phyloP scores from a whole-genome alignment of 208 protist species.

The Leishmania amazonensis region DNA sequence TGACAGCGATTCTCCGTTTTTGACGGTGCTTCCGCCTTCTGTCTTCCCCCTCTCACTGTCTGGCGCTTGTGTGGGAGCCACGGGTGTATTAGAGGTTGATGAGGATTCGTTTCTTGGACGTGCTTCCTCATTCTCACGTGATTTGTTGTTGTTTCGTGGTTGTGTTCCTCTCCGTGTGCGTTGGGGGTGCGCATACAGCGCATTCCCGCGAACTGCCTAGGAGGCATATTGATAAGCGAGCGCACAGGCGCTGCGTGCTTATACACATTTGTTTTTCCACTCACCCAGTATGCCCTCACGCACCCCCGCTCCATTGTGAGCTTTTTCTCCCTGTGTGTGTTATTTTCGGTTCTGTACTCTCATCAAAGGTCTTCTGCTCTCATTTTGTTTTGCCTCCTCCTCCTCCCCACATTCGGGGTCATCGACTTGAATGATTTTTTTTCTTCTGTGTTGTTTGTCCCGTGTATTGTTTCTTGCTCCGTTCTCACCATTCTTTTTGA shows the following conservation, averaged over 20 bases:
- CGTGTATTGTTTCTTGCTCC: not conserved
- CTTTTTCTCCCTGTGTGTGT: not conserved
- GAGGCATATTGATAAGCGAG: not conserved
- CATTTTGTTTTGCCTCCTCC: slow-evolving; percentile 1
- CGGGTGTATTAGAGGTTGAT: too few species aligned
- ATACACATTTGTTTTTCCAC: not conserved
- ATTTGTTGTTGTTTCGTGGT: not conserved
- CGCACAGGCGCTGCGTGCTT: not conserved
- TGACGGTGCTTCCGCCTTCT: not conserved
- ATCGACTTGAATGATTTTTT: slow-evolving; percentile 1
- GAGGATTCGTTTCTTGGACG: too few species aligned
- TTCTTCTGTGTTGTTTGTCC: not conserved
- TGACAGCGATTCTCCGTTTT: not conserved
- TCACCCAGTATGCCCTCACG: not conserved
- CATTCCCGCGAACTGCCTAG: not conserved
- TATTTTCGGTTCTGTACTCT: not conserved
- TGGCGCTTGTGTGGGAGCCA: not conserved
- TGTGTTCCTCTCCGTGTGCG: not conserved
- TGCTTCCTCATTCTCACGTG: too few species aligned
- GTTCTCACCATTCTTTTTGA: slow-evolving; percentile 2
- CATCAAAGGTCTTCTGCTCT: not conserved
- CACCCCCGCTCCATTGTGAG: not conserved
- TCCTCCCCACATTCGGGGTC: not conserved
- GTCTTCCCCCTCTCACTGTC: not conserved
- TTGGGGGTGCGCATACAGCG: not conserved